Base-by-base conservation (phyloP, 2,329 filamentous ascomycete species). In the Hymenoscyphus scutula region DNA sequence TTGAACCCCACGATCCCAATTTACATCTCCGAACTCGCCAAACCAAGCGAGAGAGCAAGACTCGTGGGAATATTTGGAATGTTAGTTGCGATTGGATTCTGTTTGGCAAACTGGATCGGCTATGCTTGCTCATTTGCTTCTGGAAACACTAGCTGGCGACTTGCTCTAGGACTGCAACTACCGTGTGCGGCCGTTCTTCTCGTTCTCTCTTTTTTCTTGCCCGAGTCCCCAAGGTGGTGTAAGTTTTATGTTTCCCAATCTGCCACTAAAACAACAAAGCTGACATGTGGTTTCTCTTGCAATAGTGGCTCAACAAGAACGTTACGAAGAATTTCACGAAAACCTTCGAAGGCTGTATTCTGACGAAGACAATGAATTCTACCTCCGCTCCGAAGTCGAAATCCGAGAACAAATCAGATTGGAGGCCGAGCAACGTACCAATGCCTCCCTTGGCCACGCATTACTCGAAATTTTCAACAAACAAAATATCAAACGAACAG, bases 1-100 rank as follows among this genome's bases (percentile, higher is more conserved):
- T 74, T 81, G 66, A 78, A 78, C 1, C 74, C 76, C 11, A 78
- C 76, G 0, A 76, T 81, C 34, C 79, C 79, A 1, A 77, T 61
- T 27, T 61, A 61, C 11, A 61, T 61, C 29, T 56, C 71, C 23
- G 72, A 73, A 58, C 64, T 71, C 3, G 67, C 72, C 13, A 70
- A 68, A n/a, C 69, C 72, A n/a, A 58, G 68, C 23, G 62, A 68
- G 27, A 67, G 72, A 38, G 72, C 69, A 25, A 62, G 69, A 48
- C 72, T 74, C 23, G 69, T 71, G n/a, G 72, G 71, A 13, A 61
- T 76, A 7, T 74, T 76, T 56, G 76, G 74, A 0, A 65, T 76
- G 41, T 71, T 75, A 59, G 75, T 75, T 29, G 70, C 74, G 0
- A 60, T 76, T 6, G 78, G 77, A 4, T 78, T 75, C 62, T 71